Evolutionary conservation across 768 basidiomycete genomes (phyloP), one percentile per base, ranked within the genome.

Genomic region (Hortiboletus campestris): DNA sequence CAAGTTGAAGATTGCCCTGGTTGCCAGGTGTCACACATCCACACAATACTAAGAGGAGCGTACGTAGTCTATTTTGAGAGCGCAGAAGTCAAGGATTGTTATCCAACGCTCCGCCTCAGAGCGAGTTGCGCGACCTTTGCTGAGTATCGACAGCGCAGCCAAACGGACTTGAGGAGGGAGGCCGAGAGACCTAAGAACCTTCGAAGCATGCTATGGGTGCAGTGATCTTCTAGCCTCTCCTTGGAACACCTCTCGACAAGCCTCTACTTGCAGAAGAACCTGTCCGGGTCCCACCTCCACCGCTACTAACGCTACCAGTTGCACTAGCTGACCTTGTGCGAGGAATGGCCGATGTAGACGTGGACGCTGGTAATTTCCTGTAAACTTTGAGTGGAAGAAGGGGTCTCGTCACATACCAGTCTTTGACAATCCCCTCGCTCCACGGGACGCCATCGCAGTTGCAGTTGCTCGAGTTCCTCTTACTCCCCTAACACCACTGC

Each of bases 391-490:
- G 41, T n/a, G 14, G 4, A 51, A 28, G 39, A 49, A 28, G 29
- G 16, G 28, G 28, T 10, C 40, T 47, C 17, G 25, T 40, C 12
- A 47, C 71, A 34, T 64, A 80, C 80, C 75, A 64, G 70, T 63
- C 57, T 71, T 74, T 29, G 75, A 59, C 62, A 28, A 64, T 76
- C 61, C 78, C 74, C 58, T 74, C 68, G 36, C 78, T 82, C 55
- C 83, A 80, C 75, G 70, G 25, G 69, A 63, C 4, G 70, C 71
- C 63, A 65, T 71, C 12, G 69, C 71, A 13, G 68, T 79, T 76
- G 82, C 67, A 13, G 83, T 87, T 2, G 83, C 86, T 42, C 84
- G 78, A 6, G 84, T 92, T 4, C 88, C 89, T 51, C 87, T 80
- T 31, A 89, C 84, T 9, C 89, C 89, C 63, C 86, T 72, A 3